phyloP scores from a whole-genome alignment of 2,329 filamentous ascomycete genomes.

The Calonectria crousiana region DNA sequence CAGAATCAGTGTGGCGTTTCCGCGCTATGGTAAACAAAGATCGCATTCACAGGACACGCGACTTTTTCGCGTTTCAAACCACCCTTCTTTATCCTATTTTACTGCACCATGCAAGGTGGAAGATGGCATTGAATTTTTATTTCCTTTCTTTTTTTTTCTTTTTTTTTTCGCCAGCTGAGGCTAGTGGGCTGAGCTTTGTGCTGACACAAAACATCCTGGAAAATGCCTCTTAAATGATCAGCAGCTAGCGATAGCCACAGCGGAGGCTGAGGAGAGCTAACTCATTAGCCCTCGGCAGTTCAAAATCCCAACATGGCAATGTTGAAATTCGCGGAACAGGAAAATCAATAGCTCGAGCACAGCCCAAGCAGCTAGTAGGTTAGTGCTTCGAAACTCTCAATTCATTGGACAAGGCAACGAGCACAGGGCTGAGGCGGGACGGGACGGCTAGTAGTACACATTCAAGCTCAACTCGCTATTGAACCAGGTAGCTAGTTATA shows the following conservation, averaged over 20 bases:
- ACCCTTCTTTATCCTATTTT: not conserved
- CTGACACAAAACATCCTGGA: not conserved
- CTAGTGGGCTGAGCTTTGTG: not conserved
- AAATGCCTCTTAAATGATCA: not conserved
- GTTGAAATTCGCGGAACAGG: not conserved
- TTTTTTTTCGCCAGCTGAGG: not conserved
- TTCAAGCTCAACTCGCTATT: not conserved
- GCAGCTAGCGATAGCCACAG: not conserved
- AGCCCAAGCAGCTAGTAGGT: not conserved
- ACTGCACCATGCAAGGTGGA: not conserved
- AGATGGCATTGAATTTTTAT: not conserved
- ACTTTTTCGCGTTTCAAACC: too few species aligned
- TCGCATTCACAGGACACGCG: too few species aligned
- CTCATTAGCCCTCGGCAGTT: not conserved
- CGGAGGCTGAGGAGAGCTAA: not conserved
- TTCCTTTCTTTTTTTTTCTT: too few species aligned
- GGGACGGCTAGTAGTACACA: not conserved
- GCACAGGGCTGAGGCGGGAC: not conserved
- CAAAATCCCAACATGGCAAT: not conserved
- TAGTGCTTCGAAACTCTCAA: not conserved
- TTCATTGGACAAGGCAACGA: not conserved
- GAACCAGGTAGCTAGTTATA: not conserved
- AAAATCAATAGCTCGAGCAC: not conserved
- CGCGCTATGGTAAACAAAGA: not conserved
- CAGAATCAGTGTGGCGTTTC: not conserved